Evolutionary conservation across 2,329 filamentous ascomycete species (phyloP).

Genomic region (Pyrenophora seminiperda): DNA sequence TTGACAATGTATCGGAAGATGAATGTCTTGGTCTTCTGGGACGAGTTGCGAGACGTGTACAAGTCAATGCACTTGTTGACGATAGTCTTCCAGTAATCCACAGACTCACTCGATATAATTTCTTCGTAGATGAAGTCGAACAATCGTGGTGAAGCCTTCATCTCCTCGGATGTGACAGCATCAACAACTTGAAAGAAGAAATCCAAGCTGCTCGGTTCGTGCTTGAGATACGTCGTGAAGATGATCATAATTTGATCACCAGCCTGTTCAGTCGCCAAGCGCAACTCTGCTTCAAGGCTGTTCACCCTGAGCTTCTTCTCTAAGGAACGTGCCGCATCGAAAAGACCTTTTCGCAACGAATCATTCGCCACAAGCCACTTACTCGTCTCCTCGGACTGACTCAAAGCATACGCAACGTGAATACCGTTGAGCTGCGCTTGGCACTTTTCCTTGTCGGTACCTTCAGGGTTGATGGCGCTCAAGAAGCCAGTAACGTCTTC

Average conservation of each 20-base stretch:
- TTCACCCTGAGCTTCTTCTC: conserved; percentile 75
- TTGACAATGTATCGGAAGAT: conserved; percentile 91
- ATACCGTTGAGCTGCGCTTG: conserved; percentile 85
- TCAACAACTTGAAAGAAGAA: conserved; percentile 85
- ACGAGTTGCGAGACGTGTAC: conserved; percentile 77
- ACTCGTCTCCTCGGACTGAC: conserved; percentile 66
- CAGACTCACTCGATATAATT: conserved; percentile 81
- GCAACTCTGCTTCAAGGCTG: conserved; percentile 70
- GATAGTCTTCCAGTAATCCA: conserved; percentile 83
- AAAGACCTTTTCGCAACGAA: conserved; percentile 62
- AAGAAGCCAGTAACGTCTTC: conserved; percentile 75
- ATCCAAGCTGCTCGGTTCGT: conserved; percentile 77
- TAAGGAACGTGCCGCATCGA: conserved; percentile 74
- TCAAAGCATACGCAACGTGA: conserved; percentile 80
- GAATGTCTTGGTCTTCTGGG: conserved; percentile 92
- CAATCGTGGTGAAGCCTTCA: conserved; percentile 76
- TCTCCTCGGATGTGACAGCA: conserved; percentile 78
- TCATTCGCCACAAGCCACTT: conserved; percentile 67
- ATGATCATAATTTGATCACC: conserved; percentile 86
- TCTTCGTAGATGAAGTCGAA: conserved; percentile 82
- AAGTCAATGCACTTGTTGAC: conserved; percentile 85
- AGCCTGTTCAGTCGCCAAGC: conserved; percentile 85
- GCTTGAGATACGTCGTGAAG: conserved; percentile 77
- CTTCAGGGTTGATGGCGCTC: conserved; percentile 67
- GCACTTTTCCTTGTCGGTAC: conserved; percentile 69